Percentiles rank a stretch among this genome's conserved stretches.
phyloP scores from a whole-genome alignment of 1,139 yeast genomes.

The Zygosaccharomyces sapae region DNA sequence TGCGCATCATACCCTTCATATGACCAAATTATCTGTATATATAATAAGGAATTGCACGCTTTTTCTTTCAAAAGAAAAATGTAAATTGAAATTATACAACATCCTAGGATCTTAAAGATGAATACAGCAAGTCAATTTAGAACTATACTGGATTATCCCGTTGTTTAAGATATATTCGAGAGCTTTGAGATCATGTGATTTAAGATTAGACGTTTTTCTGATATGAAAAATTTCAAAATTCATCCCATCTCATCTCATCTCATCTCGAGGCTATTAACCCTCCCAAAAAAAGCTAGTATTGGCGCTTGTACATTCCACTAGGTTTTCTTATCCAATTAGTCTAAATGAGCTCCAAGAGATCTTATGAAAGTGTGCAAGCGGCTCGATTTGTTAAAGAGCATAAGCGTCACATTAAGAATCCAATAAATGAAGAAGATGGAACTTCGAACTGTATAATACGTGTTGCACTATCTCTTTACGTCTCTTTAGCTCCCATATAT shows the following conservation, averaged over 20 bases:
- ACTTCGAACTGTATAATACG: slow-evolving; percentile 34
- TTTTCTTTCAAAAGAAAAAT: no score
- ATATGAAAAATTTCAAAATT: slow-evolving; percentile 7
- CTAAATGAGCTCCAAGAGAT: slow-evolving; percentile 20
- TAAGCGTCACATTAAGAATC: slow-evolving; percentile 28
- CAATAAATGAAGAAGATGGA: slow-evolving; percentile 28
- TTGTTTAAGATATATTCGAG: no score
- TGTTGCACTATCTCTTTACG: slow-evolving; percentile 62
- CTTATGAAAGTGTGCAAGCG: slow-evolving; percentile 21
- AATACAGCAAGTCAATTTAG: no score
- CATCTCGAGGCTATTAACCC: neutral
- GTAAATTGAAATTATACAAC: no score
- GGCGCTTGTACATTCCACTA: neutral
- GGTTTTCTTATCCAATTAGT: neutral
- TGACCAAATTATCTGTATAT: no score
- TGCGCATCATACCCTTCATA: no score
- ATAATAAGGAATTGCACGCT: no score
- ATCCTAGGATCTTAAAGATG: no score
- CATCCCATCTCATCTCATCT: slow-evolving; percentile 14
- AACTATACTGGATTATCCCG: no score
- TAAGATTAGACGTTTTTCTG: neutral
- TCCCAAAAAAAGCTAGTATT: neutral
- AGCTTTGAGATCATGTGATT: slow-evolving; percentile 1
- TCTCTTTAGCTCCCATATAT: slow-evolving; percentile 82
- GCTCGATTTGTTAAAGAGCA: slow-evolving; percentile 31